phyloP scores from a whole-genome alignment of 305 asterid species.

The Fraxinus latifolia region DNA sequence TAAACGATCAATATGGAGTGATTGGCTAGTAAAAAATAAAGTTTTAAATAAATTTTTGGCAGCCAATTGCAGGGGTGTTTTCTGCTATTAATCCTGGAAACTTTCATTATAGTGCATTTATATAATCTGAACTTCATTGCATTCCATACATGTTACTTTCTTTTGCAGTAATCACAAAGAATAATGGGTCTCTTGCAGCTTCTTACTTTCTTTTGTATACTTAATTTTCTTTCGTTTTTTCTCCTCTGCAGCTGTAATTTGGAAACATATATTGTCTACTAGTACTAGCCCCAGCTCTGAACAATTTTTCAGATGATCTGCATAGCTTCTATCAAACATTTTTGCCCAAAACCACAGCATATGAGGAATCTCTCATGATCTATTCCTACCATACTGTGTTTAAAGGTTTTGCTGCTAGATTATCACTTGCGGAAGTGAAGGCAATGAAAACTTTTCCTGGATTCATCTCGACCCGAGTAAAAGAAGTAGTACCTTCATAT shows the following conservation, averaged over 20 bases:
- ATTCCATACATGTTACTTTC: not conserved
- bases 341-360: not conserved
- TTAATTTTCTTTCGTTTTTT: not conserved
- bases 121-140: not conserved
- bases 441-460: not conserved
- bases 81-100: not conserved
- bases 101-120: no score
- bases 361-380: not conserved
- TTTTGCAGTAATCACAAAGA: not conserved
- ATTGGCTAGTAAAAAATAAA: no score
- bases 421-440: not conserved
- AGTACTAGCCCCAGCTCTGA: not conserved
- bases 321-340: not conserved
- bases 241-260: not conserved
- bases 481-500: slow-evolving; percentile 16
- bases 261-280: not conserved
- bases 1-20: no score
- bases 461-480: no score
- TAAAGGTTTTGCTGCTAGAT: not conserved
- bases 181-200: not conserved
- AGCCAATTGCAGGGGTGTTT: no score
- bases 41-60: no score
- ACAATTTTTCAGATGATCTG: not conserved
- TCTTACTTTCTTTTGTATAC: not conserved
- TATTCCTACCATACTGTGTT: not conserved